Evolutionary conservation across 1,284 basidiomycete genomes (phyloP), one percentile per base, ranked within the genome.

Genomic region (Cryptococcus sp.): DNA sequence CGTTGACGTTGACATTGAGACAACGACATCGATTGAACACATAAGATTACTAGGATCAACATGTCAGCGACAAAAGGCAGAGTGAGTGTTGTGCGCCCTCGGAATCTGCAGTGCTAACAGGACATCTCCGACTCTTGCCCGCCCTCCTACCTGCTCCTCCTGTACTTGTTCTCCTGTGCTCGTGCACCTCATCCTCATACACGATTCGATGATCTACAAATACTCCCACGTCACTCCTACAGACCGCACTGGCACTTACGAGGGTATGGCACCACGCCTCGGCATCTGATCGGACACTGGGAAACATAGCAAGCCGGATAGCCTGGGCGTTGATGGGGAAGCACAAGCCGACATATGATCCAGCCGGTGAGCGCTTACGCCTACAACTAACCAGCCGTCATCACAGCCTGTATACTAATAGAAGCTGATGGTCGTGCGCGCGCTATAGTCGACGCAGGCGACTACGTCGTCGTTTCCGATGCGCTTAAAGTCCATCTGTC

Each of bases 291-390:
- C 87, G 94, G 46, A 83, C 95, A 19, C 84, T 99, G 17, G 96
- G 95, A 72, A 91, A 93, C 80, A 85, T 98, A 6, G 93, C 95
- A 6, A 88, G 91, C 70, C 86, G 91, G 47, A 96, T 99, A 73
- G 96, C 96, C 0, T 85, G 90, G 57, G 91, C 93, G 25, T 84
- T 99, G 56, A 98, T 98, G 94, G 96, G 96, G 75, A 99, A 99
- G 82, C 92, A 99, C 80, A 99, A 99, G 78, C 95, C 96, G 19
- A 91, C 96, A 52, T 98, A 92, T 70, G 92, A 98, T 79, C 92
- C 91, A 22, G 84, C 87, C 67, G 86, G 93, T 92, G 68, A 61
- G 87, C 80, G 25, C 25, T 6, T 25, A 25, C n/a, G n/a, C n/a
- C n/a, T n/a, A n/a, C n/a, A n/a, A n/a, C n/a, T n/a, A n/a, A n/a